phyloP scores from a whole-genome alignment of 2,329 filamentous ascomycete genomes.

The Fusarium circinatum region DNA sequence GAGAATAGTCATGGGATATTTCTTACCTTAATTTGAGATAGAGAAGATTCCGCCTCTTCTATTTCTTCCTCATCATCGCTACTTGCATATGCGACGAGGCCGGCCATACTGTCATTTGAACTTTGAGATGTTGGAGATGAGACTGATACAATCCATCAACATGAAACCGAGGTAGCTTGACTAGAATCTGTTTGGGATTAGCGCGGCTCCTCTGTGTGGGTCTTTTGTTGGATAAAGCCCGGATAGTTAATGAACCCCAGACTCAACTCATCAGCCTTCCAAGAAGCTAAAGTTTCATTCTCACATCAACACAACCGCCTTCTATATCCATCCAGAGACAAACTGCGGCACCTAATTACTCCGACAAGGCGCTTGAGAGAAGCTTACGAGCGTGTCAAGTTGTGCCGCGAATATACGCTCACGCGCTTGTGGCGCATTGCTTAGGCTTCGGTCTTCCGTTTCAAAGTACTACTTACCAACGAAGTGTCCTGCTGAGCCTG shows the following conservation, averaged over 20 bases:
- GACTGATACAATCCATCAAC: neutral
- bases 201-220: constrained; percentile 20
- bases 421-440: constrained; percentile 35
- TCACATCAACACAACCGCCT: constrained; percentile 10
- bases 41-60: constrained; percentile 13
- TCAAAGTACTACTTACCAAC: constrained; percentile 54
- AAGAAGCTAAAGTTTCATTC: constrained; percentile 24
- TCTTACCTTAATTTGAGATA: constrained; percentile 19
- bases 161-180: constrained; percentile 24
- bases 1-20: neutral
- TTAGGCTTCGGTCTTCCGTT: constrained; percentile 33
- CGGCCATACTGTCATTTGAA: constrained; percentile 49
- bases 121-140: neutral
- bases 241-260: constrained; percentile 14
- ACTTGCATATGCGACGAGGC: constrained; percentile 62
- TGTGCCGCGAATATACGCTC: constrained; percentile 17
- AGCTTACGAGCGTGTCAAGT: neutral
- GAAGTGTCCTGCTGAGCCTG: constrained; percentile 55
- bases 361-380: neutral
- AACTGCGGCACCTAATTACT: neutral
- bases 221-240: constrained; percentile 14
- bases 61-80: constrained; percentile 61
- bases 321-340: constrained; percentile 12
- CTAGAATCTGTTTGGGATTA: constrained; percentile 31
- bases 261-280: constrained; percentile 10